Base-by-base conservation (phyloP, 2,329 filamentous ascomycete genomes). In the Teratosphaeria gauchensis region DNA sequence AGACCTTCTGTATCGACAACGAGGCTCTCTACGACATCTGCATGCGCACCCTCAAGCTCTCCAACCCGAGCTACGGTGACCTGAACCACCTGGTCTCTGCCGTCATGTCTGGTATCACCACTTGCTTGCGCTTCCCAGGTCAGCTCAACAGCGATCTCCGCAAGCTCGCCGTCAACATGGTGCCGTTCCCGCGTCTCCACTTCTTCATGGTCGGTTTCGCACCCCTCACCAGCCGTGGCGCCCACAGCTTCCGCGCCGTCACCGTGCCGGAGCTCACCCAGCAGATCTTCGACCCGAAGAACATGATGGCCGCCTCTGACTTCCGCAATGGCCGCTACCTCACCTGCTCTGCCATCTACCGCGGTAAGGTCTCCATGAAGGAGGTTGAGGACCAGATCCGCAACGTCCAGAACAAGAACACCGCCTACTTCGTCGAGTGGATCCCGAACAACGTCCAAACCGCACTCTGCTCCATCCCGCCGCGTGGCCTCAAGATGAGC, bases 171-270 rank as follows among this genome's bases (percentile, higher is more conserved):
- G 94, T 99, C 80, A 99, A 99, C 90, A 99, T 99, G 85, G 94
- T 99, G 80, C 94, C 94, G 64, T 99, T 99, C 89, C 94, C 94
- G 69, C 94, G 94, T 91, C 90, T 99, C 65, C 94, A 99, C 82
- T 99, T 99, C 88, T 99, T 99, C 87, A 99, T 99, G 94, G 94
- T 99, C 77, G 94, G 94, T 78, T 99, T 99, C 77, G 92, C 94
- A 78, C 94, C 94, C 75, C 85, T 99, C 73, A 99, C 94, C 77
- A 95, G 90, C 80, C 87, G 88, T 78, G 86, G 87, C 71, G 88
- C 92, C 68, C 79, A 95, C 84, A 90, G 89, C 70, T 99, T 97
- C 92, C 94, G 94, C 75, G 92, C 94, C 68, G 89, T 97, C 78
- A 92, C 88, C 73, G 94, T 99, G 63, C 92, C 94, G 60, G 94